phyloP scores from a whole-genome alignment of 1,139 yeast genomes.

The Yamadazyma jaroonii region DNA sequence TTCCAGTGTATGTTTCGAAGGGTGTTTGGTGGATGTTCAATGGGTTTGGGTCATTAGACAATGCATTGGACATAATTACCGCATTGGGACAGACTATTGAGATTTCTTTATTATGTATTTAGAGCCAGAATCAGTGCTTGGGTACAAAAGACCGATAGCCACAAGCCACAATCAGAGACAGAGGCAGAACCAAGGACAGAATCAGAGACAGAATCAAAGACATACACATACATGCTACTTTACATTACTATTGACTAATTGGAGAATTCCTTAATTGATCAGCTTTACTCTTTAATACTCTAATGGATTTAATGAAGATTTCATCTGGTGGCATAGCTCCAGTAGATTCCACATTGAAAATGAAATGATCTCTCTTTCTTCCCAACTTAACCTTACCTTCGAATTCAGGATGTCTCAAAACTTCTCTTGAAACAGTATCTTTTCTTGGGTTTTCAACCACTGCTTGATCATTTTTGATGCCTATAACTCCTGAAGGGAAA shows the following conservation, averaged over 20 bases:
- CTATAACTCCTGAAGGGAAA: constrained; percentile 92
- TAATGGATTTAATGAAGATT: constrained; percentile 84
- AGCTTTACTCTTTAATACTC: constrained; percentile 83
- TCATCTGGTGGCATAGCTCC: constrained; percentile 98
- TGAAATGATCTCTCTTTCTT: constrained; percentile 86
- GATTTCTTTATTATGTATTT: too few species aligned
- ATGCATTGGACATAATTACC: too few species aligned
- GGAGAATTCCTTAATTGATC: constrained; percentile 78
- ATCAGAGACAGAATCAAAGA: constrained; percentile 5
- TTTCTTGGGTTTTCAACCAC: constrained; percentile 82
- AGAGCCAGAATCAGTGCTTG: too few species aligned
- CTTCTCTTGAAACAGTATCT: constrained; percentile 97
- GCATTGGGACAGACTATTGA: too few species aligned
- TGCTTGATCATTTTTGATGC: constrained; percentile 71
- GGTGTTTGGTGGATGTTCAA: too few species aligned
- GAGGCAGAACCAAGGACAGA: constrained; percentile 8
- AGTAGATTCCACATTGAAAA: constrained; percentile 89
- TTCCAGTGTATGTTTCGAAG: too few species aligned
- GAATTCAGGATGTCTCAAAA: constrained; percentile 88
- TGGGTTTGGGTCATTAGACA: too few species aligned
- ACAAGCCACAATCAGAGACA: too few species aligned
- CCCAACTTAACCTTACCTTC: constrained; percentile 87
- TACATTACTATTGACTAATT: constrained; percentile 48
- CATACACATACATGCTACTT: constrained; percentile 1
- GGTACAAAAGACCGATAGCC: too few species aligned